Evolutionary conservation across 2,329 filamentous ascomycete genomes (phyloP).

Genomic region (Dothideomycetidae sp.): DNA sequence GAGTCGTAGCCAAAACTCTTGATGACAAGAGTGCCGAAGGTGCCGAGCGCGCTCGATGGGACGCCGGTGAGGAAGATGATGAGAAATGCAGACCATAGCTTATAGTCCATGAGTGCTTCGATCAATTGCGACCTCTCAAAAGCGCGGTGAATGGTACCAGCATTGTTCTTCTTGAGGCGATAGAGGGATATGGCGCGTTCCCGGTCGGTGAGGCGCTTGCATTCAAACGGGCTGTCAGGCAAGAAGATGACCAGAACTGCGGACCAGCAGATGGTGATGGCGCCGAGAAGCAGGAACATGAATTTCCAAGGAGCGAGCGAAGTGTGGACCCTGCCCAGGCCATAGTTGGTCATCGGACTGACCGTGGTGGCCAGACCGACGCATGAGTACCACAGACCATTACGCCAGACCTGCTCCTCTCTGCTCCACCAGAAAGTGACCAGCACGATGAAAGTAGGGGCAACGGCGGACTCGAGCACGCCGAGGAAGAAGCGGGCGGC

Average conservation of each 20-base stretch:
- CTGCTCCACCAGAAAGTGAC: slow-evolving; percentile 23
- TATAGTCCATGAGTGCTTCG: slow-evolving; percentile 22
- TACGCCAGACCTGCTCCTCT: slow-evolving; percentile 18
- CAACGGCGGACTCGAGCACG: slow-evolving; percentile 39
- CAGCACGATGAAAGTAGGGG: slow-evolving; percentile 42
- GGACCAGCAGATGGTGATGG: slow-evolving; percentile 29
- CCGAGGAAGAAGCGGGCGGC: slow-evolving; percentile 41
- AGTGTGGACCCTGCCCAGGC: slow-evolving; percentile 31
- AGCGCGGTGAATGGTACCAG: slow-evolving; percentile 27
- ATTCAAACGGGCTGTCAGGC: slow-evolving; percentile 28
- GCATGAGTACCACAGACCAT: slow-evolving; percentile 22
- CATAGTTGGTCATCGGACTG: slow-evolving; percentile 36
- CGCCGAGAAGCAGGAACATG: slow-evolving; percentile 31
- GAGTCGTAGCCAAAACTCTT: slow-evolving; percentile 6
- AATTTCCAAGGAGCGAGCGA: slow-evolving; percentile 27
- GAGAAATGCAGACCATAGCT: slow-evolving; percentile 30
- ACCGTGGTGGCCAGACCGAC: slow-evolving; percentile 33
- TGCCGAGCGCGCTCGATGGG: slow-evolving; percentile 32
- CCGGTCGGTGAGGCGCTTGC: slow-evolving; percentile 27
- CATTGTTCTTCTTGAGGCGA: slow-evolving; percentile 18
- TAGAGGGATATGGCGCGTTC: slow-evolving; percentile 20
- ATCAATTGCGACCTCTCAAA: slow-evolving; percentile 31
- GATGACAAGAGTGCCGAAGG: slow-evolving; percentile 26
- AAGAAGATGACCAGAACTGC: slow-evolving; percentile 28
- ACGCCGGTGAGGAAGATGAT: slow-evolving; percentile 30